Percentiles rank a stretch among this genome's conserved stretches.
These are phyloP conservation scores for Nitzschia inconspicua DNA, from an alignment of 108 stramenopile species.

Conservation along the genomic window DNA sequence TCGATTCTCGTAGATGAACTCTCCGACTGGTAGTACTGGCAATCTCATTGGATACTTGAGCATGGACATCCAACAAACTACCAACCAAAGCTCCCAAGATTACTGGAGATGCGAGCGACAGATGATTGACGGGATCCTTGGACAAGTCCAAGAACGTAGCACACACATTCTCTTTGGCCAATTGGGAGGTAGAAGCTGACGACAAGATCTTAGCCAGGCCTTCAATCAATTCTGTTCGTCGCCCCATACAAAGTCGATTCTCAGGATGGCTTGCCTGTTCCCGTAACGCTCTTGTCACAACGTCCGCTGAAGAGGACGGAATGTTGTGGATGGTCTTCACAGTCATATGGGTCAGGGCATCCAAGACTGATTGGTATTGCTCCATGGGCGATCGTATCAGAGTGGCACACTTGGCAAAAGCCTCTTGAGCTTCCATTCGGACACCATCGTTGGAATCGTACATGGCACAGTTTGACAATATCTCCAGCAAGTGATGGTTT, in stretches of 20 bases:
- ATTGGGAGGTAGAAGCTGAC: not conserved
- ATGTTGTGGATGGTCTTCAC: not conserved
- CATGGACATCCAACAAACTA: not conserved
- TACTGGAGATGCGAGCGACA: slow-evolving; percentile 1
- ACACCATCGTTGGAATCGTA: slow-evolving; percentile 33
- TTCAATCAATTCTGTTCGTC: slow-evolving; percentile 11
- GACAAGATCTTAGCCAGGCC: slow-evolving; percentile 15
- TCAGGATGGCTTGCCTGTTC: slow-evolving; percentile 33
- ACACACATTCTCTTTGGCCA: slow-evolving; percentile 37
- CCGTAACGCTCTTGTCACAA: slow-evolving; percentile 31
- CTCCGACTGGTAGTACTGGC: not conserved
- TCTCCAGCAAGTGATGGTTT: slow-evolving; percentile 21
- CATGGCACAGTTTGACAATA: slow-evolving; percentile 28
- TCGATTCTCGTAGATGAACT: slow-evolving; percentile 3
- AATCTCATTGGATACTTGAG: not conserved
- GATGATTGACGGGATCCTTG: slow-evolving; percentile 13
- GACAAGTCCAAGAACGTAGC: slow-evolving; percentile 25
- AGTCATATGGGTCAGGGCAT: slow-evolving; percentile 22
- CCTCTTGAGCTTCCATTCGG: slow-evolving; percentile 43
- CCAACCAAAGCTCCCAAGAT: slow-evolving; percentile 25
- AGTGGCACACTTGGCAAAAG: slow-evolving; percentile 31
- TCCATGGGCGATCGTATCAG: slow-evolving; percentile 27
- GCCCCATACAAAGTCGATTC: slow-evolving; percentile 26
- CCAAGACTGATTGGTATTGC: slow-evolving; percentile 32
- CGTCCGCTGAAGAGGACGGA: slow-evolving; percentile 1